Base-by-base conservation (phyloP, 1,284 basidiomycete genomes). In the Tylopilus sp. region DNA sequence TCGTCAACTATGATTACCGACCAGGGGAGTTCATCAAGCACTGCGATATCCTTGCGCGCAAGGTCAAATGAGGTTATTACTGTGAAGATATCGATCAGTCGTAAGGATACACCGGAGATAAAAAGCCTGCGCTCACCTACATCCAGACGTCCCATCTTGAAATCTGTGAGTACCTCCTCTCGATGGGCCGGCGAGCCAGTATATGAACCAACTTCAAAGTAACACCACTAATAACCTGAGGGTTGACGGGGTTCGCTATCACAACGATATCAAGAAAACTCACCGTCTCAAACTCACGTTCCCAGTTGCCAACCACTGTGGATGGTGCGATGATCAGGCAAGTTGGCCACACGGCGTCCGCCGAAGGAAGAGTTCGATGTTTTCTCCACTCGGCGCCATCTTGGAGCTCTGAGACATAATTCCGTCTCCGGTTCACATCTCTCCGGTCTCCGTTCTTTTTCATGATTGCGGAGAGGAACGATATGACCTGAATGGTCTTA, bases 401-500 rank as follows among this genome's bases (percentile, higher is more conserved):
- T 75, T 93, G 91, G 2, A 94, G 81, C 15, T 77, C 75, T 12
- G 87, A 88, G 15, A 94, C 86, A 72, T 90, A 82, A 13, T 89
- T 82, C 55, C 83, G 83, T 29, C 93, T 85, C 29, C 94, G 86
- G 54, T 87, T 77, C 22, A 83, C 74, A 73, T 96, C 94, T 15
- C 82, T 81, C n/a, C 74, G 78, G 52, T 87, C 79, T 2, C 94
- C 94, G 3, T 82, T 78, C 79, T 96, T 96, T 67, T 82, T 80
- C 94, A 96, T 95, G 68, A 96, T 91, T 0, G 95, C 94, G 0
- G 92, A 90, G 4, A 96, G 83, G 72, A 96, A 95, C 0, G 92
- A 86, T 49, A 96, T 95, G 32, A 96, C 89, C 77, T 96, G 95
- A n/a, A 95, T 93, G 0, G 93, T 95, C 84, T 95, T 95, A 4